Percentiles rank a stretch among this genome's conserved stretches.
These are phyloP conservation scores for Phaeosphaeriaceae sp. DNA, from an alignment of 2,329 filamentous ascomycete species.

Conservation along the genomic window DNA sequence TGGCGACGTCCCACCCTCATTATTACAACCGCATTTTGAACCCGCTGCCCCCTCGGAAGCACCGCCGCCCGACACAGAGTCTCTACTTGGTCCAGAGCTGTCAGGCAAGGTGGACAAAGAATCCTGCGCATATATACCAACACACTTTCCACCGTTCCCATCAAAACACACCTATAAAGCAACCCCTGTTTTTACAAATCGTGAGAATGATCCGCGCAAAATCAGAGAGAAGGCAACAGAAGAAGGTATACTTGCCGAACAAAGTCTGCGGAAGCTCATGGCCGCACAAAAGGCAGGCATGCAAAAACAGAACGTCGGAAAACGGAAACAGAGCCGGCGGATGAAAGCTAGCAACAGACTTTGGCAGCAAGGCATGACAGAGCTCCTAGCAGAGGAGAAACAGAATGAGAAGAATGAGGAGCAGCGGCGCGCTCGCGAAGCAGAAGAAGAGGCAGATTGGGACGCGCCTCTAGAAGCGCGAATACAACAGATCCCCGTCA, in stretches of 20 bases:
- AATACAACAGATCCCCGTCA: conserved; percentile 30
- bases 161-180: conserved; percentile 69
- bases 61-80: conserved; percentile 52
- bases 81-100: conserved; percentile 60
- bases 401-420: conserved; percentile 34
- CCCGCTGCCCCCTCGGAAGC: conserved; percentile 49
- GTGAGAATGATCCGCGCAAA: conserved; percentile 65
- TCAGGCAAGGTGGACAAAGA: conserved; percentile 55
- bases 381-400: conserved; percentile 53
- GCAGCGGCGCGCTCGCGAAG: conserved; percentile 22
- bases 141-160: conserved; percentile 67
- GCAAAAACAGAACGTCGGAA: conserved; percentile 41
- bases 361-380: conserved; percentile 63
- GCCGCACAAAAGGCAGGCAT: conserved; percentile 56
- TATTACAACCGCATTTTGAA: conserved; percentile 50
- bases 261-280: conserved; percentile 67
- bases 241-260: conserved; percentile 69
- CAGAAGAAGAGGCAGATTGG: conserved; percentile 29
- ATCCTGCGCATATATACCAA: conserved; percentile 61
- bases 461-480: conserved; percentile 28
- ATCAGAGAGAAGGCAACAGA: conserved; percentile 69
- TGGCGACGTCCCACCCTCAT: conserved; percentile 43
- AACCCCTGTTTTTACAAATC: conserved; percentile 64
- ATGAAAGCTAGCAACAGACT: conserved; percentile 56
- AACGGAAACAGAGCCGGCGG: conserved; percentile 49